Conservation (phyloP, 768 basidiomycete genomes). For the Suillus luteus region DNA sequence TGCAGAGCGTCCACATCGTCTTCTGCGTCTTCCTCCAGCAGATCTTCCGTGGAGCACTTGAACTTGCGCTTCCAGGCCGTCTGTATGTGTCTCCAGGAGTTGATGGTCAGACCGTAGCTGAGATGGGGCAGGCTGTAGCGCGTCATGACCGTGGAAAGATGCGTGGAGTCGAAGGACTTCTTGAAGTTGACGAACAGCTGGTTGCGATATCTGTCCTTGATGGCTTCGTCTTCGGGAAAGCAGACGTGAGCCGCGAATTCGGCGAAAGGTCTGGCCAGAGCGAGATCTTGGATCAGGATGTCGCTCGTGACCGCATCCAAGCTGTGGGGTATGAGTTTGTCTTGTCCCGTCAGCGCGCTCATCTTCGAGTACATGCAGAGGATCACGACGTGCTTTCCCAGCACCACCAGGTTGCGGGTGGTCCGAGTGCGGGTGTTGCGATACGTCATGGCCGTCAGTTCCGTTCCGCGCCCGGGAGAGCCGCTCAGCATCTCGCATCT, state of each 20-base stretch:
- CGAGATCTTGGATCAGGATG: constrained; percentile 30
- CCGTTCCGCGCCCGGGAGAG: neutral
- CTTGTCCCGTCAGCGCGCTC: constrained; percentile 7
- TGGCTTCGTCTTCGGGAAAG: neutral
- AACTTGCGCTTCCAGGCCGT: constrained; percentile 23
- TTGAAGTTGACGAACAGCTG: too few species aligned
- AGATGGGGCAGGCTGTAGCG: neutral
- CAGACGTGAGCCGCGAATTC: constrained; percentile 11
- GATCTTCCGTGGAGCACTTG: neutral
- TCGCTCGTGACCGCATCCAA: constrained; percentile 26
- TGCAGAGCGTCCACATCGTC: constrained; percentile 27
- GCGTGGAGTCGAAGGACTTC: neutral
- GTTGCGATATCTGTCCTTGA: too few species aligned
- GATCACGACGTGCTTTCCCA: constrained; percentile 19
- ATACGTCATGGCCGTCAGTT: neutral
- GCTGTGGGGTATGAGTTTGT: constrained; percentile 32
- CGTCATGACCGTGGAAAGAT: constrained; percentile 7
- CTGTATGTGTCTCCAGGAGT: constrained; percentile 25
- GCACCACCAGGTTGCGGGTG: constrained; percentile 18
- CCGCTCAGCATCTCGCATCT: neutral
- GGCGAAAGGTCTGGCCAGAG: constrained; percentile 24
- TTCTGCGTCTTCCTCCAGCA: constrained; percentile 10
- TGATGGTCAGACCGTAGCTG: constrained; percentile 11
- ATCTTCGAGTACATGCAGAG: constrained; percentile 22
- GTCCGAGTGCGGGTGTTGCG: neutral